Evolutionary conservation across 345 rosid species (phyloP), one percentile per base, ranked within the genome.

Genomic region (Lumnitzera littorea): DNA sequence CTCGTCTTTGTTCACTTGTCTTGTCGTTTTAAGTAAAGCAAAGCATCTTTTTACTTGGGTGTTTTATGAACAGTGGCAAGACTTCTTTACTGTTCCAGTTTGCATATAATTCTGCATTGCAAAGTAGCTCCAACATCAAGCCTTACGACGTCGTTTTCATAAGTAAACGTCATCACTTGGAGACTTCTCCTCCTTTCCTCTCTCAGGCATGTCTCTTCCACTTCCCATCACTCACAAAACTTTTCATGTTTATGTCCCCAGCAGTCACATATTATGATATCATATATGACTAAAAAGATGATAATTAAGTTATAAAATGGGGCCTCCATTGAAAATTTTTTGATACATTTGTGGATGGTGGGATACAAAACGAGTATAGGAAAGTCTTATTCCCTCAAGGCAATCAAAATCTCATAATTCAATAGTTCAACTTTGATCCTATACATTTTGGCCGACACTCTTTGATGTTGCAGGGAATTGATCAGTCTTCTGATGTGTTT

Each of bases 41-140:
- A 36, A 9, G 43, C 11, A 36, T 36, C 11, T 36, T 36, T 9
- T 36, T 36, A 36, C 43, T 36, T 36, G 43, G 43, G 43, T 36
- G 43, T 9, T 7, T 5, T 36, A 36, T 36, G 43, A 36, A 60
- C 79, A 91, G 98, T 63, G 96, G 98, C 61, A 89, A 91, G 67
- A 89, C 96, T 50, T 89, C 98, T 51, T 56, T 91, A 55, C 80
- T 86, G 11, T 83, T 91, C 72, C 98, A 91, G 72, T 86, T 76
- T 24, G 95, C 98, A 24, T 60, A 74, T 70, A 91, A 86, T 51
- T 59, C 69, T 2, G 85, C 91, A 15, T 51, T 56, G 25, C 41
- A 58, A 29, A 50, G 51, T 53, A 12, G 16, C 53, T 65, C 74
- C 49, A 49, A 63, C 56, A 55, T 60, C 49, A 56, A 51, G 55